Base-by-base conservation (phyloP, 2,329 filamentous ascomycete species). In the Claviceps citrina region DNA sequence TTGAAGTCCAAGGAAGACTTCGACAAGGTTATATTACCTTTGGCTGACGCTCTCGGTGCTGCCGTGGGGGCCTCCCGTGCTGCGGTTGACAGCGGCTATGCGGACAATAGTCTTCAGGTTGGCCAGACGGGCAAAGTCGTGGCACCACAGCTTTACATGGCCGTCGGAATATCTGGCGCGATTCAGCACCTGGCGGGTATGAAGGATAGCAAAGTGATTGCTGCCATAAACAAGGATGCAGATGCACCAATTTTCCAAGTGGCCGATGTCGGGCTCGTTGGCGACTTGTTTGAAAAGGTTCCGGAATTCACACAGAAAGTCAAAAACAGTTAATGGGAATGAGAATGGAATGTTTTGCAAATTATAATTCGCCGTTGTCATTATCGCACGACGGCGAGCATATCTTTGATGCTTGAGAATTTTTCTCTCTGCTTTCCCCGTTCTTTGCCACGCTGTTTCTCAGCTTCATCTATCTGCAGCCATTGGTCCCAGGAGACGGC, bases 141-240 rank as follows among this genome's bases (percentile, higher is more conserved):
- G 40, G 91, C 91, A 35, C 91, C 91, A 44, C 81, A 98, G 62
- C 68, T 98, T 45, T 98, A 98, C 59, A 72, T 98, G 50, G 93
- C 86, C 40, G 87, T 89, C 10, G 91, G 91, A 55, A 96, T 98
- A 52, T 94, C 85, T 7, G 91, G 91, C 40, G 91, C 91, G 18
- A 98, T 98, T 51, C 91, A 98, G 66, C 91, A 98, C 69, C 64
- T 98, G 63, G 91, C 91, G 25, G 91, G 91, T 57, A 98, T 98
- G 91, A 98, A 98, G 73, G 91, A 98, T 58, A 95, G 86, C 69
- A 98, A 98, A 69, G 91, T 98, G 43, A 98, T 98, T 65, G 91
- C 89, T 18, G 85, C 85, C 12, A 96, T 98, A 57, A 98, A 98
- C 71, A 98, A 98, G 68, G 91, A 98, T 56, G 69, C 78, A 4